Evolutionary conservation across 1,139 yeast genomes (phyloP), one percentile per base, ranked within the genome.

Genomic region (Geotrichum phurueaensis): DNA sequence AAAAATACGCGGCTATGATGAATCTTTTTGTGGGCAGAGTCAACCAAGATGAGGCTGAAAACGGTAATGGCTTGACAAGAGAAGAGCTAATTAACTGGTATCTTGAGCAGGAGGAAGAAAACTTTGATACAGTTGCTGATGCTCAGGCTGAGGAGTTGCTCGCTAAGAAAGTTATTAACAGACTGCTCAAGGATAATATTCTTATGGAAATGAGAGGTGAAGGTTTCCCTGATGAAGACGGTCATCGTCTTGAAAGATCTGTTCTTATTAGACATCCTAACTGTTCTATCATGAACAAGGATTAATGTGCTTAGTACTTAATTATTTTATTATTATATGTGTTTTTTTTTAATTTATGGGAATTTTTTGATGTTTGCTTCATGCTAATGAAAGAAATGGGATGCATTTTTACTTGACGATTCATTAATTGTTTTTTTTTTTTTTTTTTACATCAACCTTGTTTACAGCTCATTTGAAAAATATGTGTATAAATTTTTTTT

Each of bases 221-320:
- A 56, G 76, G 77, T 43, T 77, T 78, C 51, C 74, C 70, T 36
- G 78, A 71, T 22, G 75, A 72, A 27, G 74, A 65, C 12, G 72
- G 61, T 7, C 73, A 72, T 1, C 69, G 68, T 3, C 70, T 71
- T 49, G 67, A 71, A 53, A 75, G 77, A 53, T 73, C 78, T 60
- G 77, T 86, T 47, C 90, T 87, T 70, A 90, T 90, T 49, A 78
- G 91, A 63, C 98, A 94, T 77, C 98, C 98, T 59, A 92, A 94
- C 73, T 59, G 56, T 51, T 51, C 48, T 43, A 56, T 56, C 29
- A 51, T 25, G 29, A 51, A 45, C 29, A 50, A 51, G 53, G 23
- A 15, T 20, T 20, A 39, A 12, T 45, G 12, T 45, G 20, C 18
- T 13, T 48, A 22, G 3, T 48, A 39, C 6, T 25, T 25, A 15